A percentile compares a stretch with the other conserved stretches of the same genome.
phyloP scores from a whole-genome alignment of 495 filamentous ascomycete genomes.

The Rostrohypoxylon terebratum region DNA sequence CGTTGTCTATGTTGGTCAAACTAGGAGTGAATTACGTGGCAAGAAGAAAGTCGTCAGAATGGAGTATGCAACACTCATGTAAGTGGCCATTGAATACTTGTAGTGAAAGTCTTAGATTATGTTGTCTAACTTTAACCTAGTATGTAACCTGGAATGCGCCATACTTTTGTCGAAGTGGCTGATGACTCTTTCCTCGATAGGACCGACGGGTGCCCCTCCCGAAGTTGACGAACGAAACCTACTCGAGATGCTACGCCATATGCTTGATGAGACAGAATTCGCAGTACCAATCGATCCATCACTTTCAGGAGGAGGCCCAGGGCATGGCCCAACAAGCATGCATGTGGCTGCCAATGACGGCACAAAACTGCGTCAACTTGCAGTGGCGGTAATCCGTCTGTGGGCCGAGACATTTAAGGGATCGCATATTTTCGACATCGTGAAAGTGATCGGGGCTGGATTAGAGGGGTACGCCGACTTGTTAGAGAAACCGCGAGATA shows the following conservation, averaged over 20 bases:
- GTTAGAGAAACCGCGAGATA: constrained; percentile 66
- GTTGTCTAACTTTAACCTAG: constrained; percentile 44
- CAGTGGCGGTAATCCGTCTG: constrained; percentile 70
- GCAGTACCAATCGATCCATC: constrained; percentile 68
- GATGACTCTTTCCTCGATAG: constrained; percentile 57
- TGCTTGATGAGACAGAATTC: constrained; percentile 82
- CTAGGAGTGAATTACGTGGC: constrained; percentile 76
- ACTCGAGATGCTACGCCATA: constrained; percentile 74
- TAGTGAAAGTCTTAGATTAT: not conserved
- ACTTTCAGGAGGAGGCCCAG: constrained; percentile 53
- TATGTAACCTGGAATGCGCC: constrained; percentile 77
- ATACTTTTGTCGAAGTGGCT: constrained; percentile 70
- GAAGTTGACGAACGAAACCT: constrained; percentile 72
- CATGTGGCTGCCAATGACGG: constrained; percentile 59
- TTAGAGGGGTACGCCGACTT: constrained; percentile 74
- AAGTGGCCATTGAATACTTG: constrained; percentile 40
- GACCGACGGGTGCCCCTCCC: constrained; percentile 57
- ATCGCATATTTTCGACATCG: constrained; percentile 74
- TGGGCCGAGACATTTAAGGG: constrained; percentile 78
- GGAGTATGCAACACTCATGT: constrained; percentile 77
- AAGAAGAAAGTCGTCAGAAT: constrained; percentile 73
- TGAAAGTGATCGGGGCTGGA: constrained; percentile 70
- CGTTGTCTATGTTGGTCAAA: constrained; percentile 74
- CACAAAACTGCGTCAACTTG: constrained; percentile 68
- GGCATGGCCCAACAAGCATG: constrained; percentile 51